phyloP scores from a whole-genome alignment of 768 basidiomycete species.

The Phaeolepiota aurea region DNA sequence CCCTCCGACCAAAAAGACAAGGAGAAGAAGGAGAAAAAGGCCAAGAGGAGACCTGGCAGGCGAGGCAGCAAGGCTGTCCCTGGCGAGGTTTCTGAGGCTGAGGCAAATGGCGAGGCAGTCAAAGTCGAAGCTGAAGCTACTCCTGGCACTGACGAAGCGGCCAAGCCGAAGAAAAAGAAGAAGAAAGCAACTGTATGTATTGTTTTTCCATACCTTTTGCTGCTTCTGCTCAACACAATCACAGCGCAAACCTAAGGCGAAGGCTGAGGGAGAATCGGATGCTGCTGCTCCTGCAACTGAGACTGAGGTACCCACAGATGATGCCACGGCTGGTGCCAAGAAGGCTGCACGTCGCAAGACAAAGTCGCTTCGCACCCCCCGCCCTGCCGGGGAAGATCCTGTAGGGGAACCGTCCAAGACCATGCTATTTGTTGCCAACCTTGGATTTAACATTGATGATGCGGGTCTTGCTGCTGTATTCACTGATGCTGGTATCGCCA shows the following conservation, averaged over 20 bases:
- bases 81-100: slow-evolving; percentile 85
- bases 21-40: slow-evolving; percentile 70
- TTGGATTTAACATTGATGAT: slow-evolving; percentile 91
- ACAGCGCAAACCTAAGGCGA: slow-evolving; percentile 57
- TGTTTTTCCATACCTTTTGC: slow-evolving; percentile 11
- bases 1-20: slow-evolving; percentile 82
- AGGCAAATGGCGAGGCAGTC: slow-evolving; percentile 72
- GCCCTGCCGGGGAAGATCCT: slow-evolving; percentile 77
- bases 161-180: slow-evolving; percentile 83
- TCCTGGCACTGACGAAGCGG: slow-evolving; percentile 54
- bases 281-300: slow-evolving; percentile 21
- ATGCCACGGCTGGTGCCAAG: slow-evolving; percentile 31
- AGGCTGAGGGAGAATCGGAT: slow-evolving; percentile 26
- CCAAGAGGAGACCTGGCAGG: slow-evolving; percentile 77
- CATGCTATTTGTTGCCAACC: slow-evolving; percentile 94
- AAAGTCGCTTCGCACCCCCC: slow-evolving; percentile 48
- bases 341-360: slow-evolving; percentile 52
- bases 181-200: slow-evolving; percentile 59
- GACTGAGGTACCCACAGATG: slow-evolving; percentile 27
- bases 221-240: slow-evolving; percentile 4
- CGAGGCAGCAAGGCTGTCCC: slow-evolving; percentile 82
- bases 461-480: slow-evolving; percentile 74
- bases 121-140: slow-evolving; percentile 44
- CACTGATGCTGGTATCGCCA: slow-evolving; percentile 75
- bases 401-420: slow-evolving; percentile 83